Base-by-base conservation (phyloP, 202 grass and related monocot genomes). In the Elaeis oleifera region DNA sequence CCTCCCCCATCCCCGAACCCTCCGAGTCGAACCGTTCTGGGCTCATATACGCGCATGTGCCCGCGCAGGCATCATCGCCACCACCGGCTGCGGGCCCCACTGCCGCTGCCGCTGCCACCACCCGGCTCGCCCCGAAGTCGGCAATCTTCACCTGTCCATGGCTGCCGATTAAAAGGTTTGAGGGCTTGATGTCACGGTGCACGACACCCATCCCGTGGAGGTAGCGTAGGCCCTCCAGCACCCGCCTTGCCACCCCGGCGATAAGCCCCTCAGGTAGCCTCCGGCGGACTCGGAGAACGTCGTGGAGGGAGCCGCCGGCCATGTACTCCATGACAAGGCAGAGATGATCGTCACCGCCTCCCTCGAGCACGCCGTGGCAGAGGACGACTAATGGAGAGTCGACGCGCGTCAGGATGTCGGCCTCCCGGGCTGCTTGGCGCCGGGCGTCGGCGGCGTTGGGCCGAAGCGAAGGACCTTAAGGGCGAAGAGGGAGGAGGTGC, bases 151-250 rank as follows among this genome's bases (percentile, higher is more conserved):
- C 25, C 56, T 72, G 68, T 31, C 73, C 79, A 15, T 16, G 18
- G 28, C 51, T 17, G 51, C 68, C 64, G 16, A 76, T 51, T 31
- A 77, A 54, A 19, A 77, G 68, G 68, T 82, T 82, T 4, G 62
- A 76, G 29, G 73, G 73, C 63, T 82, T 82, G 51, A 82, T 27
- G 79, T 82, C 73, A 28, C 79, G 61, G 24, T 82, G 79, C 62
- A 63, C 68, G 68, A 82, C 14, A 29, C 79, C 79, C 29, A 71
- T 50, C 18, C 49, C 61, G 56, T 82, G 73, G 61, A 68, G 68
- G 62, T 82, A 64, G 56, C 56, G 56, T 62, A 82, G 73, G 23
- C 68, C 79, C 31, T 21, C 3, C 31, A 76, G 73, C 56, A 76
- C 62, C 61, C 63, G 18, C 18, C 50, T 26, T 5, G 73, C 68